Evolutionary conservation across 257 asterid genomes (phyloP).

Genomic region (Coffea canephora): DNA sequence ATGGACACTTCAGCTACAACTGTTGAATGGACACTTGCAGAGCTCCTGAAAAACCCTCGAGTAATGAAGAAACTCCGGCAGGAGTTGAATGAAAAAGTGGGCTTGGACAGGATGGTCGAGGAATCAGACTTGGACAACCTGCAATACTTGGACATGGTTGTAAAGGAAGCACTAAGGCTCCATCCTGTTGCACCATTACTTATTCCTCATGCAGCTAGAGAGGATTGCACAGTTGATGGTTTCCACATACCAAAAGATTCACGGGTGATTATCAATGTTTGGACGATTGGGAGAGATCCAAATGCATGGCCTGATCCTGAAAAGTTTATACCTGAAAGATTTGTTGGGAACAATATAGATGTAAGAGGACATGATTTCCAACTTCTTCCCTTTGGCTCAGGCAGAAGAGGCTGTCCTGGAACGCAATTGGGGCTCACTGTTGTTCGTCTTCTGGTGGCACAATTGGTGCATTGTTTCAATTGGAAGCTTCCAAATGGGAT

Average conservation of each 20-base stretch:
- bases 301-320: constrained; percentile 42
- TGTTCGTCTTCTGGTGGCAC: constrained; percentile 47
- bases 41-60: constrained; percentile 39
- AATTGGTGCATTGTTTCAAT: constrained; percentile 57
- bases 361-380: constrained; percentile 45
- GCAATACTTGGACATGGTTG: constrained; percentile 39
- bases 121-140: constrained; percentile 51
- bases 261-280: constrained; percentile 35
- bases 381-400: constrained; percentile 54
- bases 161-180: constrained; percentile 50
- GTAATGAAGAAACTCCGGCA: constrained; percentile 40
- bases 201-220: constrained; percentile 44
- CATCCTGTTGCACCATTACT: constrained; percentile 53
- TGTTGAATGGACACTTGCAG: constrained; percentile 50
- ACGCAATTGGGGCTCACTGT: constrained; percentile 43
- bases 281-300: constrained; percentile 51
- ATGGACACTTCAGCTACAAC: constrained; percentile 49
- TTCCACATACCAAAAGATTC: constrained; percentile 42
- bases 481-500: constrained; percentile 48
- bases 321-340: constrained; percentile 55
- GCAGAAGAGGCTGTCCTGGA: constrained; percentile 59
- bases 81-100: constrained; percentile 45
- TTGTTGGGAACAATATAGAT: constrained; percentile 36
- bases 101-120: constrained; percentile 45
- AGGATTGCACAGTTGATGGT: constrained; percentile 38